Percentiles rank a stretch among this genome's conserved stretches.
phyloP scores from a whole-genome alignment of 306 rosid genomes.

The Hippophae rhamnoides region DNA sequence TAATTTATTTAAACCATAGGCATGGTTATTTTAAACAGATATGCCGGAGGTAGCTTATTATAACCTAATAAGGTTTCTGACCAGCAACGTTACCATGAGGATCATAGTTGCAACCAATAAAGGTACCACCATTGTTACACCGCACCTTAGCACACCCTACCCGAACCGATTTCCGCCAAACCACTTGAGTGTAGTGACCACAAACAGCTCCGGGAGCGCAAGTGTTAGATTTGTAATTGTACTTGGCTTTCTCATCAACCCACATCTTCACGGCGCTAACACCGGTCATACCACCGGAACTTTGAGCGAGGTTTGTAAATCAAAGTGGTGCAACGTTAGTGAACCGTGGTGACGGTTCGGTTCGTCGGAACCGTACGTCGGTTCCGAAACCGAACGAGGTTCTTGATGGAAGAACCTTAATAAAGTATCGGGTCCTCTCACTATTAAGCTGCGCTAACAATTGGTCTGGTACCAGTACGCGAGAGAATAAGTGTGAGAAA shows the following conservation, averaged over 20 bases:
- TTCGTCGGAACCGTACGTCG: too few relatives aligned
- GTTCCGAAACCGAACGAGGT: too few relatives aligned
- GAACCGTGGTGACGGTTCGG: too few relatives aligned
- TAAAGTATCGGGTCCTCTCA: too few relatives aligned
- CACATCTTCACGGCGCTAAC: conserved; percentile 40
- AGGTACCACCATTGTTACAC: conserved; percentile 36
- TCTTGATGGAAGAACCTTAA: too few relatives aligned
- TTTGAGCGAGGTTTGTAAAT: conserved; percentile 37
- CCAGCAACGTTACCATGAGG: conserved; percentile 45
- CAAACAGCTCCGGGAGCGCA: conserved; percentile 40
- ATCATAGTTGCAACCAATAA: conserved; percentile 49
- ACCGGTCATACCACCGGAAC: conserved; percentile 24
- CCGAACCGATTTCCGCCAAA: conserved; percentile 32
- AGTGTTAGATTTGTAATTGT: conserved; percentile 28
- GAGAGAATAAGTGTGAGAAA: too few relatives aligned
- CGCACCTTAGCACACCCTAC: conserved; percentile 49
- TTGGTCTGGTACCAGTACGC: too few relatives aligned
- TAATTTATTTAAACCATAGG: too few relatives aligned
- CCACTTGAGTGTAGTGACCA: conserved; percentile 52
- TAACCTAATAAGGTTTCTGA: conserved; percentile 29
- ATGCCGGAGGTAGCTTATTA: too few relatives aligned
- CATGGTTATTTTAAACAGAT: too few relatives aligned
- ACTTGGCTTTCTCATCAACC: conserved; percentile 41
- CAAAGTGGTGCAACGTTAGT: too few relatives aligned
- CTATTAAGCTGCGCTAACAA: too few relatives aligned